Percentiles rank a stretch among this genome's conserved stretches.
Evolutionary conservation across 768 basidiomycete genomes (phyloP).

Genomic region (Panaeolus cyanescens): DNA sequence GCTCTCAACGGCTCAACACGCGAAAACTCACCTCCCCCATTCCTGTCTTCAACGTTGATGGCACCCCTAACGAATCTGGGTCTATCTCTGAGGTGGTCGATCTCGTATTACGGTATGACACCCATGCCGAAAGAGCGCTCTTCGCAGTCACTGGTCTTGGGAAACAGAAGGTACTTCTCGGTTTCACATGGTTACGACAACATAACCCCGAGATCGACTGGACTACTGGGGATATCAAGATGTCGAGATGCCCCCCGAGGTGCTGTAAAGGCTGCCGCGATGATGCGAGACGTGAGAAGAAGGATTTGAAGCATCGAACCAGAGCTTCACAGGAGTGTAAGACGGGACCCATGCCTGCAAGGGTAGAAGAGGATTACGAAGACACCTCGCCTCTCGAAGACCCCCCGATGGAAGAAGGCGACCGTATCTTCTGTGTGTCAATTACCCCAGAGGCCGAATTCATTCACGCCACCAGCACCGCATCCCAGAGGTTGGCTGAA

Average conservation of each 20-base stretch:
- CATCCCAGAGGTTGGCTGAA: not conserved
- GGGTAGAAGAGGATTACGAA: too few species aligned
- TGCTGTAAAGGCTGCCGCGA: conserved; percentile 10
- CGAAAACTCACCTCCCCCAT: conserved; percentile 6
- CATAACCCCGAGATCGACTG: conserved; percentile 27
- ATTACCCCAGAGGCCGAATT: too few species aligned
- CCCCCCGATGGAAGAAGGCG: not conserved
- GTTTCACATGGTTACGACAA: conserved; percentile 23
- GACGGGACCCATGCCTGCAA: too few species aligned
- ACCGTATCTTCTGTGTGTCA: not conserved
- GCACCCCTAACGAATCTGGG: conserved; percentile 21
- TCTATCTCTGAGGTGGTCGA: conserved; percentile 17
- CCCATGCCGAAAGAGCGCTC: conserved; percentile 16
- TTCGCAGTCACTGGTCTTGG: conserved; percentile 22
- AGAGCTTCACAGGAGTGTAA: not conserved
- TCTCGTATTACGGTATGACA: conserved; percentile 14
- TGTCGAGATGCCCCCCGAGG: conserved; percentile 16
- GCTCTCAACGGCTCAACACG: conserved; percentile 6
- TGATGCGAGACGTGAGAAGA: not conserved
- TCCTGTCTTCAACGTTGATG: conserved; percentile 24
- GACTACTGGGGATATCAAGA: conserved; percentile 17
- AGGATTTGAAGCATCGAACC: not conserved
- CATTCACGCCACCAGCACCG: too few species aligned
- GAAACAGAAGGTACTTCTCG: conserved; percentile 19
- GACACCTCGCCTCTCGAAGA: too few species aligned